phyloP scores from a whole-genome alignment of 2,329 filamentous ascomycete species.

The Colletotrichum caudatum region DNA sequence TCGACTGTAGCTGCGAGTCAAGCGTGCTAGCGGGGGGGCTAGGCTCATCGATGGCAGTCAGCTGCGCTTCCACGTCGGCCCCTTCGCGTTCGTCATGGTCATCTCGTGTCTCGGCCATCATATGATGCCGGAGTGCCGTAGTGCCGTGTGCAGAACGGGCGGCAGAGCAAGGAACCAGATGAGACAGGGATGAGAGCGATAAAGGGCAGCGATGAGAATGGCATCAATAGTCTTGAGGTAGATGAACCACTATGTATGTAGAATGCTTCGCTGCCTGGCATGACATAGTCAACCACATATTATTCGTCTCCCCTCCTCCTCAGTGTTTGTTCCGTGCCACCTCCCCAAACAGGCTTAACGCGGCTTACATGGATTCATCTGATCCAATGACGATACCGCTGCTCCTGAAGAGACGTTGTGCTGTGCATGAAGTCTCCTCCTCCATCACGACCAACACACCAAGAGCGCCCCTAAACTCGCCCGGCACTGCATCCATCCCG shows the following conservation, averaged over 20 bases:
- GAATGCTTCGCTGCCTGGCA: neutral
- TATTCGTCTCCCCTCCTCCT: neutral
- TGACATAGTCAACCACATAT: too few relatives aligned
- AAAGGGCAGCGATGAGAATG: neutral
- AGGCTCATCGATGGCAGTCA: neutral
- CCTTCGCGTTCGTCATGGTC: neutral
- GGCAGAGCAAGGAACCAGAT: neutral
- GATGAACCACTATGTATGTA: neutral
- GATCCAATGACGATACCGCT: constrained; percentile 14
- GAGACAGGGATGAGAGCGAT: neutral
- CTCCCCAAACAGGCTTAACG: constrained; percentile 32
- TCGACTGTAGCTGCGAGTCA: constrained; percentile 14
- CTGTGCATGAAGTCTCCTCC: neutral
- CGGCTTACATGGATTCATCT: constrained; percentile 17
- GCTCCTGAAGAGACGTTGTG: neutral
- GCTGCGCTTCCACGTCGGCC: neutral
- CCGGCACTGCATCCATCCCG: neutral
- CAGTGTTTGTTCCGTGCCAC: neutral
- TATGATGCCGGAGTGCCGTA: too few relatives aligned
- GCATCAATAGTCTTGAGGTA: neutral
- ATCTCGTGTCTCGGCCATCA: neutral
- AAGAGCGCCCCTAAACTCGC: neutral
- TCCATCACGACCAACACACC: neutral
- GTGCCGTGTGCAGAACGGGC: too few relatives aligned
- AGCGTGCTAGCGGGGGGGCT: neutral